Evolutionary conservation across 2,329 filamentous ascomycete genomes (phyloP).

Genomic region (Scedosporium dehoogii): DNA sequence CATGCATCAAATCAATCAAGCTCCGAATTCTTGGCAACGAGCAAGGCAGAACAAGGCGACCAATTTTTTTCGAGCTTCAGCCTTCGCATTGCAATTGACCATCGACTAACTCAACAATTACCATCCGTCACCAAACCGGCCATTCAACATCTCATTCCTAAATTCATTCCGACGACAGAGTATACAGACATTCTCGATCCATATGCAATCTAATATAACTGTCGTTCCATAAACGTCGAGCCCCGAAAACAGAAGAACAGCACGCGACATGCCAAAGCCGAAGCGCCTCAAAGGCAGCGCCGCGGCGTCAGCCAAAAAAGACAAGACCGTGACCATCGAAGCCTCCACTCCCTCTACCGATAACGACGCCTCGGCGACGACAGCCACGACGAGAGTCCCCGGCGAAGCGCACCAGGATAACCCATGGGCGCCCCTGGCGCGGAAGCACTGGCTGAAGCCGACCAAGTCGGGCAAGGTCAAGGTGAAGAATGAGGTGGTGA

Average conservation of each 20-base stretch:
- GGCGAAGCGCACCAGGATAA: slow-evolving; percentile 64
- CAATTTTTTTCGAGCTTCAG: too few species aligned
- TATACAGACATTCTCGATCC: background rate
- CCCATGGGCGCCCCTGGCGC: slow-evolving; percentile 66
- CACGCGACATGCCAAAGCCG: slow-evolving; percentile 42
- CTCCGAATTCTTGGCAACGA: too few species aligned
- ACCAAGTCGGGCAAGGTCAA: slow-evolving; percentile 55
- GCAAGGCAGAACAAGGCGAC: too few species aligned
- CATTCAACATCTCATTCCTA: too few species aligned
- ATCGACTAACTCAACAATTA: too few species aligned
- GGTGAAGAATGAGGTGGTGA: slow-evolving; percentile 77
- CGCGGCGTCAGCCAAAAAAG: slow-evolving; percentile 22
- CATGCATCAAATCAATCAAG: too few species aligned
- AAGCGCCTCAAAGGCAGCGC: slow-evolving; percentile 48
- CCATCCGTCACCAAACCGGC: too few species aligned
- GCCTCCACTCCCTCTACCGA: slow-evolving; percentile 26
- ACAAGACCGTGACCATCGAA: slow-evolving; percentile 1
- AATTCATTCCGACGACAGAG: too few species aligned
- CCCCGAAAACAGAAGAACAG: background rate
- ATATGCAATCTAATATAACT: background rate
- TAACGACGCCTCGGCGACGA: slow-evolving; percentile 16
- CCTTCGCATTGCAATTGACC: too few species aligned
- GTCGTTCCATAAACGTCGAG: background rate
- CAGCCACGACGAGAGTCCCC: slow-evolving; percentile 38
- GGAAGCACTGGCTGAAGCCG: slow-evolving; percentile 71